These are phyloP conservation scores for Gomphus sp. DNA, from an alignment of 1,284 basidiomycete species.

Conservation along the genomic window DNA sequence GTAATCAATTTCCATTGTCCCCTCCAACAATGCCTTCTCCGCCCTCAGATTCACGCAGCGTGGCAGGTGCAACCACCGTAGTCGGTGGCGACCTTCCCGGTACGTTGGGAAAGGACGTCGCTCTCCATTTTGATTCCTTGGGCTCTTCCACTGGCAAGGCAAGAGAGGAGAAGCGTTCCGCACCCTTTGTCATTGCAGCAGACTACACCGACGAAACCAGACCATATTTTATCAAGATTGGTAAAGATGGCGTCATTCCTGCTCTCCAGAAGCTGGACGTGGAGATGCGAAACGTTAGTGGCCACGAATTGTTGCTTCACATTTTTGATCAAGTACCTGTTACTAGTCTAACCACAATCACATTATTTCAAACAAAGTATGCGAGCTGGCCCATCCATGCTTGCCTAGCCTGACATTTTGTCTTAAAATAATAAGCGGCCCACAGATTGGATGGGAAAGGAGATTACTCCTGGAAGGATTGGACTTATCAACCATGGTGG, in stretches of 20 bases:
- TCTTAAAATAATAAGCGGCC: slow-evolving; percentile 30
- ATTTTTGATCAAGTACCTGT: background rate
- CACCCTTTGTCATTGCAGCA: slow-evolving; percentile 4
- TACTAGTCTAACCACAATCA: slow-evolving; percentile 44
- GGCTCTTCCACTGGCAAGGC: background rate
- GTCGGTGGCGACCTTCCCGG: slow-evolving; percentile 5
- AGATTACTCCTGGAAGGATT: slow-evolving; percentile 55
- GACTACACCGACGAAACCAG: slow-evolving; percentile 35
- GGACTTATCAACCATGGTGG: slow-evolving; percentile 74
- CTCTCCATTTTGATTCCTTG: background rate
- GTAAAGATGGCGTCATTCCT: slow-evolving; percentile 48
- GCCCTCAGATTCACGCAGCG: slow-evolving; percentile 8
- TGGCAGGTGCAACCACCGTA: slow-evolving; percentile 13
- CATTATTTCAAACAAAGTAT: slow-evolving; percentile 37
- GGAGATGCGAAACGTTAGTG: slow-evolving; percentile 42
- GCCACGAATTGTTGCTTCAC: background rate
- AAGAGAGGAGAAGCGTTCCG: background rate
- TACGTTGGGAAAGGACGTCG: slow-evolving; percentile 2
- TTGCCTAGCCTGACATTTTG: background rate
- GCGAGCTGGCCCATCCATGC: background rate
- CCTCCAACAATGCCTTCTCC: background rate
- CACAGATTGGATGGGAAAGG: slow-evolving; percentile 58
- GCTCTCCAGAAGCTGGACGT: slow-evolving; percentile 58
- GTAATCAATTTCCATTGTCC: too few species aligned
- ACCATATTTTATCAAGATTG: slow-evolving; percentile 61